These are phyloP conservation scores for Colletotrichum filicis DNA, from an alignment of 2,329 filamentous ascomycete species.

Conservation along the genomic window DNA sequence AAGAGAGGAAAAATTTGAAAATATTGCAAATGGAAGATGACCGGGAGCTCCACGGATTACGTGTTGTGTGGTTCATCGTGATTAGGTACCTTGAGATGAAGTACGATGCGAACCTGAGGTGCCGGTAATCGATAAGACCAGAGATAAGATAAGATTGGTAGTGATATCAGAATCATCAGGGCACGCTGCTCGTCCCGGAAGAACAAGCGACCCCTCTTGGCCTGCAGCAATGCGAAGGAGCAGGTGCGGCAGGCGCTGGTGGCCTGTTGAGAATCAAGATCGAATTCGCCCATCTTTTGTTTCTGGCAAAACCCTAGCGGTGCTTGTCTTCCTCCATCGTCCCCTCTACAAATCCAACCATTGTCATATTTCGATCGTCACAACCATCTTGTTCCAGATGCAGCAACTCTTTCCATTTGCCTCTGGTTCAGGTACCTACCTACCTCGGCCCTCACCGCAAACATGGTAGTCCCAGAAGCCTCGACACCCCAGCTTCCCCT, in stretches of 20 bases:
- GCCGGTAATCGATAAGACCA: background rate
- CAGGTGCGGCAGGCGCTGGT: background rate
- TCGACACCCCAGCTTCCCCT: background rate
- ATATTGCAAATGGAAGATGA: background rate
- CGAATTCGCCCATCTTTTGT: background rate
- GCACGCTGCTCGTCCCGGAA: background rate
- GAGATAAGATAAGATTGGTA: background rate
- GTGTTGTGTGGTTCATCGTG: background rate
- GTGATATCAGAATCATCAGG: background rate
- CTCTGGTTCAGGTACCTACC: background rate
- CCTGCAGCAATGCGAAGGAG: background rate
- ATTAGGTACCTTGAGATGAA: background rate
- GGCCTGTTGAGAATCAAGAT: background rate
- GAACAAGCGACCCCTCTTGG: constrained; percentile 10
- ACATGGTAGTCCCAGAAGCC: background rate
- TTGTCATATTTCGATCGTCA: background rate
- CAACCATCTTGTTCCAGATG: background rate
- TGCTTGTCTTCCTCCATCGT: background rate
- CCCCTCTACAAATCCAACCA: background rate
- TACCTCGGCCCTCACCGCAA: background rate
- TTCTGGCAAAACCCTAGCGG: background rate
- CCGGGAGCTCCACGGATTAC: background rate
- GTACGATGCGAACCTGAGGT: no score
- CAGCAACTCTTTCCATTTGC: no score
- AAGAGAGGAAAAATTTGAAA: no score